phyloP scores from a whole-genome alignment of 306 rosid species.

The Fragaria vesca region DNA sequence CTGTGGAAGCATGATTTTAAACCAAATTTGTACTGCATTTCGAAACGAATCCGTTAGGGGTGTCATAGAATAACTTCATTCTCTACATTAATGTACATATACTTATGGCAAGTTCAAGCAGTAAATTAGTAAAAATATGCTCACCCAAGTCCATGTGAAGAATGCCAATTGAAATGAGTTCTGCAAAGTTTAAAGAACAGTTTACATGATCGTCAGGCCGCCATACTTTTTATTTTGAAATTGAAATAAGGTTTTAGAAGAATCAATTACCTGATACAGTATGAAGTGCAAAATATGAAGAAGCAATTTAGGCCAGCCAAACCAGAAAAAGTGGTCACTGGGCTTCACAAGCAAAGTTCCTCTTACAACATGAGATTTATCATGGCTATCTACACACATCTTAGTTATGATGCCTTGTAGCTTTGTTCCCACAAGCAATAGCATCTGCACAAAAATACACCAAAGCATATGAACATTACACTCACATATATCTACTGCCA shows the following conservation, averaged over 20 bases:
- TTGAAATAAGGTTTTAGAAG: background rate
- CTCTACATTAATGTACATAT: background rate
- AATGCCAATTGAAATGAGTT: constrained; percentile 63
- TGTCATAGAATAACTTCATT: background rate
- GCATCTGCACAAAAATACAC: constrained; percentile 26
- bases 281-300: constrained; percentile 52
- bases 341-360: constrained; percentile 61
- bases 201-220: background rate
- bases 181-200: constrained; percentile 28
- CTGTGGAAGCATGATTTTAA: constrained; percentile 59
- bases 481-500: background rate
- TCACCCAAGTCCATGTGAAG: constrained; percentile 67
- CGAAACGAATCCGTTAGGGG: background rate
- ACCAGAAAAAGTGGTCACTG: constrained; percentile 55
- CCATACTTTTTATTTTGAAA: background rate
- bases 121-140: background rate
- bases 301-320: constrained; percentile 48
- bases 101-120: background rate
- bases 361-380: constrained; percentile 45
- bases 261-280: constrained; percentile 43
- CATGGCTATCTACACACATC: constrained; percentile 56
- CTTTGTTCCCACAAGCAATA: constrained; percentile 64
- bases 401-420: constrained; percentile 51
- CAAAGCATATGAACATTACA: background rate
- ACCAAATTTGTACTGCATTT: constrained; percentile 47